These are phyloP conservation scores for Polygonum aviculare DNA, from an alignment of 148 eudicot species.

Conservation along the genomic window DNA sequence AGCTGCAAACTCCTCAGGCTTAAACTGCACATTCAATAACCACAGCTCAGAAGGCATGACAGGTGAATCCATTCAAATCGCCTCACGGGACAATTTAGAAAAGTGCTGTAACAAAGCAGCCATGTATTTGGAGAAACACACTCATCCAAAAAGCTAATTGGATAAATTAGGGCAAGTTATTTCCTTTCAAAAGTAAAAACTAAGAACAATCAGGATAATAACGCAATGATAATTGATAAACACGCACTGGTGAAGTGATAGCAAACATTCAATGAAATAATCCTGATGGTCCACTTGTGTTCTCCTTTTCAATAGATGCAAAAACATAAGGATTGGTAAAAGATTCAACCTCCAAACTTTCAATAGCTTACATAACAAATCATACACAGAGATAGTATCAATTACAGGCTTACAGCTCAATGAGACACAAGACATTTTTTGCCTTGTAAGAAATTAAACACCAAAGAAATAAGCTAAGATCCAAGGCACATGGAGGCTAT, in stretches of 20 bases:
- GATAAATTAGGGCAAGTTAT: too few relatives aligned
- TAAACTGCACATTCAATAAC: constrained; percentile 1
- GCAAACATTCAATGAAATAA: background rate
- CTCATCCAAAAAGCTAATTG: too few relatives aligned
- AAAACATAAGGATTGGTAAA: too few relatives aligned
- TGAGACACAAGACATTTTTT: too few relatives aligned
- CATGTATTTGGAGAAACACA: background rate
- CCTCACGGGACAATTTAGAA: background rate
- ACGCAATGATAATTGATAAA: background rate
- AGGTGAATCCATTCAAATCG: background rate
- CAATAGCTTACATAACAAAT: background rate
- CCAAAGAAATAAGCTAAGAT: background rate
- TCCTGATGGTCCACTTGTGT: background rate
- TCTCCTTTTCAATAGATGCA: too few relatives aligned
- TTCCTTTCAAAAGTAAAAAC: background rate
- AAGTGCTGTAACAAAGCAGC: background rate
- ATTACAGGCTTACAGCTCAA: too few relatives aligned
- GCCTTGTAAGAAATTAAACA: background rate
- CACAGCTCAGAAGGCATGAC: background rate
- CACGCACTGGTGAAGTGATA: background rate
- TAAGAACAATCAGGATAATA: background rate
- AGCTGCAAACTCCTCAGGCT: constrained; percentile 26
- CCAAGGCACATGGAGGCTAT: background rate
- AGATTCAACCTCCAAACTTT: background rate
- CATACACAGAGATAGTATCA: background rate